Evolutionary conservation across 345 rosid genomes (phyloP), one percentile per base, ranked within the genome.

Genomic region (Aurinia saxatilis): DNA sequence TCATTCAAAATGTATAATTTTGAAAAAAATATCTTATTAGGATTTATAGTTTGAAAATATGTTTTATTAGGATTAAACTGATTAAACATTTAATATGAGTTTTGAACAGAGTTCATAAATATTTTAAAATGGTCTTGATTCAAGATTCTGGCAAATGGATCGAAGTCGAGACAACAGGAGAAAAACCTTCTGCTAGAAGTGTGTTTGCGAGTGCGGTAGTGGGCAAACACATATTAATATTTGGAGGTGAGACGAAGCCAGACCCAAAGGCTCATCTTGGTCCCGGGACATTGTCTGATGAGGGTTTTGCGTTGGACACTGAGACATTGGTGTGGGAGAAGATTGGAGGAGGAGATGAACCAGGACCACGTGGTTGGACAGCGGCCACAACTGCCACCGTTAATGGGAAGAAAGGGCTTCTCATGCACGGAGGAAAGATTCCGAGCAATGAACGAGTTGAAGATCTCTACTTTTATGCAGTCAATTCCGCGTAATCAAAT

Each of bases 351-450:
- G 34, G 19, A 19, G 60, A 18, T 33, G 53, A 18, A 33, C 63
- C 46, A 21, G 13, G 21, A 10, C 35, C 46, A 34, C 30, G 36
- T 1, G 63, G 63, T 45, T 66, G 70, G 63, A n/a, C 35, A 3
- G 55, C 63, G 4, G 25, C 14, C n/a, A n/a, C 64, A 1, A 4
- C 2, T 36, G 64, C 47, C 2, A 46, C 19, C 1, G 1, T 54
- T 11, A 6, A 66, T 53, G 71, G 71, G 6, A 54, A 29, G 54
- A 37, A 46, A 44, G 63, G 71, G 9, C 48, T 66, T 2, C 31
- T 66, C 29, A 57, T 66, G 48, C 52, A 56, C 46, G 71, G 71
- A 0, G 71, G 64, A 10, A 66, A 66, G 25, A 17, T 16, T 46
- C 39, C 38, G 10, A 16, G 30, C 9, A 66, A 66, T 4, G 9